phyloP scores from a whole-genome alignment of 2,329 filamentous ascomycete species.

The Simplicillium aogashimaense region DNA sequence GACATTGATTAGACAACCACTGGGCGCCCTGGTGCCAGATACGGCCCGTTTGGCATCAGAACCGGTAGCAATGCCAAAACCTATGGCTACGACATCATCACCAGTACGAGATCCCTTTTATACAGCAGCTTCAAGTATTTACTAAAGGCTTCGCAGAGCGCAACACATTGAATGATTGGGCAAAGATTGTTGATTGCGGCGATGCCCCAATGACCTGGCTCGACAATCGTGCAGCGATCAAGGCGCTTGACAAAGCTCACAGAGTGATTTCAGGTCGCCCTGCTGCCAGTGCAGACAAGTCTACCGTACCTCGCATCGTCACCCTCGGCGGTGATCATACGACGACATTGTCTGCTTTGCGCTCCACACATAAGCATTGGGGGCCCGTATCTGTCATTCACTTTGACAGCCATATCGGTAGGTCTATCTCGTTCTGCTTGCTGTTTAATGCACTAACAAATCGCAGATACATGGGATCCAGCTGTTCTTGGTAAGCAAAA shows the following conservation, averaged over 20 bases:
- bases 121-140: not conserved
- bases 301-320: conserved; percentile 29
- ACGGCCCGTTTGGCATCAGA: conserved; percentile 74
- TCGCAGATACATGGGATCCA: conserved; percentile 12
- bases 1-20: conserved; percentile 11
- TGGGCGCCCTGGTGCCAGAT: conserved; percentile 38
- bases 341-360: conserved; percentile 54
- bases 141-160: too few species aligned
- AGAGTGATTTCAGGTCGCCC: conserved; percentile 8
- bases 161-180: conserved; percentile 39
- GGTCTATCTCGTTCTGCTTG: not conserved
- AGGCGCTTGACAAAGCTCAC: conserved; percentile 12
- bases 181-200: conserved; percentile 70
- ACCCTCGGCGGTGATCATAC: conserved; percentile 65
- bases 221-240: conserved; percentile 12
- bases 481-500: conserved; percentile 7
- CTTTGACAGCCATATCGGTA: conserved; percentile 50
- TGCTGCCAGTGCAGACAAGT: conserved; percentile 6
- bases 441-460: not conserved
- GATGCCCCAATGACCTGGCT: conserved; percentile 31
- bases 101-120: conserved; percentile 4
- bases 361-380: conserved; percentile 50
- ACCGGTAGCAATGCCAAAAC: conserved; percentile 59
- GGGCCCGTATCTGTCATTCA: conserved; percentile 57
- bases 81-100: conserved; percentile 12